phyloP scores from a whole-genome alignment of 768 basidiomycete genomes.

The Sporobolomyces roseus region DNA sequence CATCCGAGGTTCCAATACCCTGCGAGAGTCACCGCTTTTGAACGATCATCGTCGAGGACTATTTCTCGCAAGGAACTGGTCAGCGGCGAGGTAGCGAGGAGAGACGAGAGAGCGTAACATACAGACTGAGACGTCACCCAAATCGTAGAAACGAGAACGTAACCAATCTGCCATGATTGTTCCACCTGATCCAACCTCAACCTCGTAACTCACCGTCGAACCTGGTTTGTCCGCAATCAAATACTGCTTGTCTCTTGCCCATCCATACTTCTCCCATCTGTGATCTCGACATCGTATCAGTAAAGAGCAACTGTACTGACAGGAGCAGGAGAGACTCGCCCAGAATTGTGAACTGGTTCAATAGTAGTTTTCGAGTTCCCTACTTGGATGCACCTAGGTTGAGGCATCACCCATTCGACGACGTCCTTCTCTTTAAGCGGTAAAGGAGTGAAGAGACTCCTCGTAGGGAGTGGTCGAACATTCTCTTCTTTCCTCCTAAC shows the following conservation, averaged over 20 bases:
- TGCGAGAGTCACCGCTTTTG: constrained; percentile 15
- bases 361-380: constrained; percentile 23
- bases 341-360: constrained; percentile 17
- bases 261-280: constrained; percentile 30
- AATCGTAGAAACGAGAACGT: constrained; percentile 32
- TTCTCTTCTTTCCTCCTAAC: constrained; percentile 1
- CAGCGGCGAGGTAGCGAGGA: neutral
- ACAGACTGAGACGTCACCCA: constrained; percentile 37
- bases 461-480: constrained; percentile 2
- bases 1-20: constrained; percentile 36
- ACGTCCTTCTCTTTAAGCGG: neutral
- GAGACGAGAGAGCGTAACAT: neutral
- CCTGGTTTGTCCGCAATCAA: constrained; percentile 45
- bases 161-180: constrained; percentile 30
- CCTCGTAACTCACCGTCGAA: constrained; percentile 42
- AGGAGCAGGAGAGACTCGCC: constrained; percentile 6
- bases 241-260: constrained; percentile 47
- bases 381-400: constrained; percentile 26
- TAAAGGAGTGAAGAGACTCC: constrained; percentile 28
- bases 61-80: neutral
- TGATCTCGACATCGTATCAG: neutral
- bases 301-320: neutral
- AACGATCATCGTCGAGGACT: constrained; percentile 29
- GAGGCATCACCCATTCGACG: constrained; percentile 10
- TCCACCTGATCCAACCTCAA: constrained; percentile 39